Conservation (phyloP, 257 asterid genomes). For the Ilex aquifolium region DNA sequence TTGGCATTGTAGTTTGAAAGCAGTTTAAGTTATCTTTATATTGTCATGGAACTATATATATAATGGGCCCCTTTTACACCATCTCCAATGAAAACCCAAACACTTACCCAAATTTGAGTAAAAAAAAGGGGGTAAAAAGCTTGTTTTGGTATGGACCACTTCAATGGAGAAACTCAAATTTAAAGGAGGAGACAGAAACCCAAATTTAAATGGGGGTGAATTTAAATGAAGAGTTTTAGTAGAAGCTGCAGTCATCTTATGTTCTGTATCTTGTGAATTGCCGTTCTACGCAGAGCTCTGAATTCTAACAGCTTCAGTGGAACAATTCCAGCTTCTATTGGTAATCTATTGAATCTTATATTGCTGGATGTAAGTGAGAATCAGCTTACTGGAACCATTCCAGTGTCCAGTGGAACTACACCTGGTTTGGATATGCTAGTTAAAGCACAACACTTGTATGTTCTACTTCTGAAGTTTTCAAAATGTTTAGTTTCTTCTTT, state of each 20-base stretch:
- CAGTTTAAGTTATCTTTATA: too few species aligned
- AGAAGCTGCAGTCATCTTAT: too few species aligned
- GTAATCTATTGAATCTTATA: conserved; percentile 55
- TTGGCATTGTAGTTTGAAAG: not conserved
- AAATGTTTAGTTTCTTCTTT: not conserved
- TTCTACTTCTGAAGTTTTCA: conserved; percentile 66
- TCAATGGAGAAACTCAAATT: too few species aligned
- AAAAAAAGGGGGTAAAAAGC: too few species aligned
- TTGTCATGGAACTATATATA: not conserved
- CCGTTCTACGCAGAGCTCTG: too few species aligned
- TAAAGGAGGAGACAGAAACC: too few species aligned
- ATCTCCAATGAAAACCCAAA: not conserved
- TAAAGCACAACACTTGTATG: not conserved
- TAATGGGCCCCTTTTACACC: conserved; percentile 2
- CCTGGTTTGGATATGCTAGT: conserved; percentile 68
- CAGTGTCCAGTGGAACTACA: conserved; percentile 43
- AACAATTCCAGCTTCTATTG: conserved; percentile 52
- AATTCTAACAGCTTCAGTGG: too few species aligned
- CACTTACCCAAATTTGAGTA: too few species aligned
- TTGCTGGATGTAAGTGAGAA: conserved; percentile 86
- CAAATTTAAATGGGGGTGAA: conserved; percentile 15
- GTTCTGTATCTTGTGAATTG: too few species aligned
- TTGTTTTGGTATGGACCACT: too few species aligned
- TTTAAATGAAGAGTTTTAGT: conserved; percentile 36
- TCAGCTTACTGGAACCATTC: conserved; percentile 59